Percentiles rank a stretch among this genome's conserved stretches.
Evolutionary conservation across 495 filamentous ascomycete species (phyloP).

Genomic region (Aspergillus bridgeri): DNA sequence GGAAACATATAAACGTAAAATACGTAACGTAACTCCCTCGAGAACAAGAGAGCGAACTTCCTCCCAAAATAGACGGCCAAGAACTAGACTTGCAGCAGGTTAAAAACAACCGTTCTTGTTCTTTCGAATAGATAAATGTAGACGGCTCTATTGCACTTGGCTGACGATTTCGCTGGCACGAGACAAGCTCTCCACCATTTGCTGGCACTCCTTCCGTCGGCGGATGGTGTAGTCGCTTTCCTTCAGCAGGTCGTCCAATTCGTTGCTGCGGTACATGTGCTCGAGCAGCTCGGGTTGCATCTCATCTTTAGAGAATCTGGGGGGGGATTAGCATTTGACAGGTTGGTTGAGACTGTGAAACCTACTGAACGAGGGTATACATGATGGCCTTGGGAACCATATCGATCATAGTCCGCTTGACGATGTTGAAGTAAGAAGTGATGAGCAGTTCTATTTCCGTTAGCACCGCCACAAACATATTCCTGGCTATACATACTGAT

Average conservation of each 20-base stretch:
- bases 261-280: constrained; percentile 88
- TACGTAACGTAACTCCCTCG: not conserved
- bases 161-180: constrained; percentile 94
- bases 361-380: constrained; percentile 91
- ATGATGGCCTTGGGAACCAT: constrained; percentile 99
- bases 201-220: constrained; percentile 95
- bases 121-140: constrained; percentile 11
- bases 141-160: constrained; percentile 74
- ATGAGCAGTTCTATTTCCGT: constrained; percentile 77
- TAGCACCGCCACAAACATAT: not conserved
- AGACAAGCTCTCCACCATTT: constrained; percentile 92
- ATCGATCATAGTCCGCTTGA: constrained; percentile 97
- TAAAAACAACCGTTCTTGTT: not conserved
- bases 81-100: not conserved
- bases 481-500: constrained; percentile 72
- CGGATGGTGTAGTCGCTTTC: constrained; percentile 96
- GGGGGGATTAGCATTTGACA: constrained; percentile 9
- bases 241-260: constrained; percentile 91
- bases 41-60: not conserved
- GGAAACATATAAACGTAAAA: not conserved
- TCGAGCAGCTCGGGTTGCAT: constrained; percentile 99
- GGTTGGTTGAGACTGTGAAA: constrained; percentile 12
- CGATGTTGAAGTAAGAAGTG: constrained; percentile 95
- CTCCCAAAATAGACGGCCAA: not conserved
- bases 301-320: constrained; percentile 89